Conservation (phyloP, 1,139 yeast genomes). For the Suhomyces taliae region DNA sequence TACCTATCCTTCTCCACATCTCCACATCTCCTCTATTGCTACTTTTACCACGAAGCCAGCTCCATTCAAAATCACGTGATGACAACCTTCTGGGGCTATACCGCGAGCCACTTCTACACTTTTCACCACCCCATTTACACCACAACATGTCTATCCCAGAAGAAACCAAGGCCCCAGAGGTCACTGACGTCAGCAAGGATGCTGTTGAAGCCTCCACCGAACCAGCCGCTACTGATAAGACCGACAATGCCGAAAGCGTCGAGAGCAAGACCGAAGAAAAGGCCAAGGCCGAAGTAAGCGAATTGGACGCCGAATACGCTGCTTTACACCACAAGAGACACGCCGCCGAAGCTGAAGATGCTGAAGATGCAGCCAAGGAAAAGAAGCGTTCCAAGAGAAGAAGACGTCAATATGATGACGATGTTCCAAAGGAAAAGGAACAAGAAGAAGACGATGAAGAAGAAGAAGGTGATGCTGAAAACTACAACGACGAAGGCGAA, state of each 20-base stretch:
- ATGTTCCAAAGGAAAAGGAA: constrained; percentile 28
- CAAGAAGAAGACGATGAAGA: constrained; percentile 47
- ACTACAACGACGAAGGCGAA: constrained; percentile 23
- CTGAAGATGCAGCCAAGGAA: constrained; percentile 18
- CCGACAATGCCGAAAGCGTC: constrained; percentile 5
- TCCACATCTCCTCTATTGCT: no score
- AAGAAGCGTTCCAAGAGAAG: constrained; percentile 42
- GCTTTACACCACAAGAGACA: background rate
- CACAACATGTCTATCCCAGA: constrained; percentile 6
- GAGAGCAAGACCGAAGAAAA: constrained; percentile 12
- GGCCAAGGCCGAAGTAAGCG: constrained; percentile 4
- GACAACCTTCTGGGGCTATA: background rate
- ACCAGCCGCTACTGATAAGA: constrained; percentile 12
- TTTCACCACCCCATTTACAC: background rate
- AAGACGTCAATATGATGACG: constrained; percentile 36
- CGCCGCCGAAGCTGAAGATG: constrained; percentile 14
- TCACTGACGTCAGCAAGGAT: no score
- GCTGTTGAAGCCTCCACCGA: constrained; percentile 5
- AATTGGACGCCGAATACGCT: constrained; percentile 2
- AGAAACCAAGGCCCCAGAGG: constrained; percentile 5
- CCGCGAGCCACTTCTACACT: background rate
- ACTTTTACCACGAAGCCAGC: no score
- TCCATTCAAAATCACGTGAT: background rate
- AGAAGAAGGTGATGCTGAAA: constrained; percentile 46
- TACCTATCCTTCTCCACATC: no score